Conservation (phyloP, 306 rosid genomes). For the Pterocarpus santalinus region DNA sequence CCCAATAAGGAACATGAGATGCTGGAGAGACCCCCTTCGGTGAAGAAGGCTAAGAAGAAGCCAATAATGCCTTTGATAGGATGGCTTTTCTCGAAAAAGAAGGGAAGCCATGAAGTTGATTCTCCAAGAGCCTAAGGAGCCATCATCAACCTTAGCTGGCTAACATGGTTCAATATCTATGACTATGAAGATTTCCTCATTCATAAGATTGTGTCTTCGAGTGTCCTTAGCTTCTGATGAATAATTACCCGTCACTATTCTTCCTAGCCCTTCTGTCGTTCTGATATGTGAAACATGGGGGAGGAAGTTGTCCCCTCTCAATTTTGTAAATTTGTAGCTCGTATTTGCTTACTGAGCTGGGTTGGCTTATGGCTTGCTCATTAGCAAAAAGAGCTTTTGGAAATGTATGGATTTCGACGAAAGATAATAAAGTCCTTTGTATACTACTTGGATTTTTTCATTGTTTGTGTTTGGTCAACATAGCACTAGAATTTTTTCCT, state of each 20-base stretch:
- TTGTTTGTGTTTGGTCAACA: not conserved
- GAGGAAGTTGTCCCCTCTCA: conserved; percentile 29
- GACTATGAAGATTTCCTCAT: conserved; percentile 32
- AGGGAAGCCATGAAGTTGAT: conserved; percentile 46
- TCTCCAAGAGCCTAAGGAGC: conserved; percentile 50
- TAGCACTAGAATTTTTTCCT: not conserved
- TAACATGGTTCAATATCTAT: conserved; percentile 3
- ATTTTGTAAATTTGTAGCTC: conserved; percentile 36
- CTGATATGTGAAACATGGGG: conserved; percentile 14
- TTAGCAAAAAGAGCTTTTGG: conserved; percentile 18
- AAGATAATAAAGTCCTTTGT: conserved; percentile 23
- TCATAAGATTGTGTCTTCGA: not conserved
- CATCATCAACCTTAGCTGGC: not conserved
- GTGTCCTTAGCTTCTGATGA: conserved; percentile 26
- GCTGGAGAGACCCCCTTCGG: conserved; percentile 51
- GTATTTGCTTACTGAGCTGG: conserved; percentile 21
- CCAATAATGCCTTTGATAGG: conserved; percentile 63
- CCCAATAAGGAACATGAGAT: conserved; percentile 42
- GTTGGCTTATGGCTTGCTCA: conserved; percentile 14
- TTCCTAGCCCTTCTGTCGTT: not conserved
- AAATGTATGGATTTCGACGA: not conserved
- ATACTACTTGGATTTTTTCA: not conserved
- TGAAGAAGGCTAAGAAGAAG: conserved; percentile 69
- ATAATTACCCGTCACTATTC: not conserved
- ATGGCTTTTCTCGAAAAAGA: conserved; percentile 75